Conservation (phyloP, 176 grass and related monocot genomes). For the Cenchrus fungigraminus region DNA sequence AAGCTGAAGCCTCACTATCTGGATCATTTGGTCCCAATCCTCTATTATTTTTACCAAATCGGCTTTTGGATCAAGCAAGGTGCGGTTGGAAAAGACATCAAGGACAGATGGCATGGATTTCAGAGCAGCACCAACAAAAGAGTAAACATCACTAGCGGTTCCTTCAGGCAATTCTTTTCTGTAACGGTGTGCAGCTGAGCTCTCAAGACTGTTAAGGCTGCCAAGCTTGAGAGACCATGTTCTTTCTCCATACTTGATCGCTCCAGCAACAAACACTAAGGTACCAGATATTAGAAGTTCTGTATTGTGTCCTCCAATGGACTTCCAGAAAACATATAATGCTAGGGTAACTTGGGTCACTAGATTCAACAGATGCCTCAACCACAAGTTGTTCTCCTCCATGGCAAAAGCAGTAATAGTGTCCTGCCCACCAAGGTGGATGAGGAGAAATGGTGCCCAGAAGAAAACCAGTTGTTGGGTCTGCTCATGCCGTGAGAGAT, state of each 20-base stretch:
- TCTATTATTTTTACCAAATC: background rate
- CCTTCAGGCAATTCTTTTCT: background rate
- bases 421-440: background rate
- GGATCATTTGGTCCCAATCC: background rate
- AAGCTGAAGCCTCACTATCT: background rate
- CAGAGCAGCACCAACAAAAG: background rate
- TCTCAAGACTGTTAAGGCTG: background rate
- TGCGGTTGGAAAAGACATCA: background rate
- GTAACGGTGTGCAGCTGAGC: background rate
- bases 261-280: background rate
- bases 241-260: conserved; percentile 1
- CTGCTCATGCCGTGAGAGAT: background rate
- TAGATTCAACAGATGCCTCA: conserved; percentile 3
- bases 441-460: conserved; percentile 5
- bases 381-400: background rate
- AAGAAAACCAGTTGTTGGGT: background rate
- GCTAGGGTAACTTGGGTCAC: background rate
- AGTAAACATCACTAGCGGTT: background rate
- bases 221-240: conserved; percentile 6
- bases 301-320: background rate
- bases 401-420: background rate
- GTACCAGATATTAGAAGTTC: background rate
- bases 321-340: conserved; percentile 4
- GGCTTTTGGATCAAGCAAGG: background rate
- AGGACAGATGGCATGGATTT: background rate